Base-by-base conservation (phyloP, 2,329 filamentous ascomycete species). In the Aspergillus spinulosporus region DNA sequence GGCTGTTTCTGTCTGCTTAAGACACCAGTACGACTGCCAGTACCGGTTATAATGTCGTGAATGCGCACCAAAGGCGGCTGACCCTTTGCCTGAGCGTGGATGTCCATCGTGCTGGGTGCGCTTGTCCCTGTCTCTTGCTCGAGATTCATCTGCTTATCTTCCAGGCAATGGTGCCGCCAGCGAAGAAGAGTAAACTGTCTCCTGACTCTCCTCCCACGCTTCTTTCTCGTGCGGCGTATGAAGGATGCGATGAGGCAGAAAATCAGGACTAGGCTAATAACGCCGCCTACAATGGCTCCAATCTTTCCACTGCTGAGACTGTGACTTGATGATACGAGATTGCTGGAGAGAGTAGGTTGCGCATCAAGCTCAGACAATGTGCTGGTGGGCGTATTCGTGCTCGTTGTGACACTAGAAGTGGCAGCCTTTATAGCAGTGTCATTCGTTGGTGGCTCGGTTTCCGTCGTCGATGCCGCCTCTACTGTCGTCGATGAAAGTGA, bases 161-260 rank as follows among this genome's bases (percentile, higher is more conserved):
- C 29, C 14, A 29, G 9, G 21, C 26, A 12, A 39, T 12, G 43
- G 21, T 29, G 21, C 29, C 46, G 49, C 58, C 58, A 60, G 28
- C 37, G 49, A 39, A 60, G 49, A 46, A 60, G 49, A 21, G 34
- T 54, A 15, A 60, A 60, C 32, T 21, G 21, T 21, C 47, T 52
- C 12, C 43, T 15, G 11, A 12, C 34, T 11, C 9, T 37, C 15
- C n/a, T 51, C 3, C 43, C 47, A 8, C 51, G 49, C 37, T 51
- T 49, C 32, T 56, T 56, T 29, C 37, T 49, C 21, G 34, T 34
- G 8, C 49, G 49, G 31, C 50, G 49, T 11, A 58, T 15, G n/a
- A 55, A 39, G 45, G 42, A 60, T 3, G 31, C 29, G 36, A 58
- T n/a, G 29, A 58, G 15, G 9, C 32, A 14, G 12, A 39, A 11